A percentile compares a stretch with the other conserved stretches of the same genome.
Conservation (phyloP, 2,329 filamentous ascomycete genomes). For the Saccharata proteae region DNA sequence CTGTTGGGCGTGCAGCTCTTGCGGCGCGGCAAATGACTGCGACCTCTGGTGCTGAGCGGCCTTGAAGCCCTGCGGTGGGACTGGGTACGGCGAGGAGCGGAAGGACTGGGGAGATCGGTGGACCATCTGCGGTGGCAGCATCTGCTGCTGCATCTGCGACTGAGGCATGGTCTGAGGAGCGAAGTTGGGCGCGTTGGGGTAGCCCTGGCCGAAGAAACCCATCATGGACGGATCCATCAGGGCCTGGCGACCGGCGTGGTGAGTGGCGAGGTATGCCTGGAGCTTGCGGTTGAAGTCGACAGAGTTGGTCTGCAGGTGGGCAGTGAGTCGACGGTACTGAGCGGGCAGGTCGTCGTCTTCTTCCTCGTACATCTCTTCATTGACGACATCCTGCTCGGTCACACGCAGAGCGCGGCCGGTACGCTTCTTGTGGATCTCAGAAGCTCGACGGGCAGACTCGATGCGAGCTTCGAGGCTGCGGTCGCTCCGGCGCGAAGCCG, state of each 20-base stretch:
- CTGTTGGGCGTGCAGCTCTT: constrained; percentile 21
- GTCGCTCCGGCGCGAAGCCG: constrained; percentile 76
- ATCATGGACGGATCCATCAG: constrained; percentile 4
- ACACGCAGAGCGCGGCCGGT: constrained; percentile 75
- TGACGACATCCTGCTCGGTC: constrained; percentile 73
- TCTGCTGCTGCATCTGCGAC: constrained; percentile 18
- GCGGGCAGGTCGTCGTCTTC: constrained; percentile 71
- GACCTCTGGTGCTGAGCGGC: constrained; percentile 32
- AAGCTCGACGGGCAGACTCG: constrained; percentile 76
- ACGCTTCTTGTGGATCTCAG: constrained; percentile 79
- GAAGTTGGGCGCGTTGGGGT: constrained; percentile 26
- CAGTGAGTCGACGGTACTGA: constrained; percentile 51
- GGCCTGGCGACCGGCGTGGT: constrained; percentile 36
- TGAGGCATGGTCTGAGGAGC: constrained; percentile 26
- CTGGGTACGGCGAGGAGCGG: constrained; percentile 15
- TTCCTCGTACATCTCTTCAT: constrained; percentile 94
- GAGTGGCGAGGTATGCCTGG: constrained; percentile 45
- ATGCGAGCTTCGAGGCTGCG: constrained; percentile 77
- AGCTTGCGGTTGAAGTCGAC: constrained; percentile 50
- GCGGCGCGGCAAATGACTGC: constrained; percentile 32
- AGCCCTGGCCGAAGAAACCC: constrained; percentile 15
- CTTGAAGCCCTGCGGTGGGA: constrained; percentile 24
- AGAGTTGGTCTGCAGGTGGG: constrained; percentile 49
- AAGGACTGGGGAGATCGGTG: constrained; percentile 15
- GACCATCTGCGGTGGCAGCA: constrained; percentile 23